These are phyloP conservation scores for Nigrograna mackinnonii DNA, from an alignment of 2,329 filamentous ascomycete genomes.

Conservation along the genomic window DNA sequence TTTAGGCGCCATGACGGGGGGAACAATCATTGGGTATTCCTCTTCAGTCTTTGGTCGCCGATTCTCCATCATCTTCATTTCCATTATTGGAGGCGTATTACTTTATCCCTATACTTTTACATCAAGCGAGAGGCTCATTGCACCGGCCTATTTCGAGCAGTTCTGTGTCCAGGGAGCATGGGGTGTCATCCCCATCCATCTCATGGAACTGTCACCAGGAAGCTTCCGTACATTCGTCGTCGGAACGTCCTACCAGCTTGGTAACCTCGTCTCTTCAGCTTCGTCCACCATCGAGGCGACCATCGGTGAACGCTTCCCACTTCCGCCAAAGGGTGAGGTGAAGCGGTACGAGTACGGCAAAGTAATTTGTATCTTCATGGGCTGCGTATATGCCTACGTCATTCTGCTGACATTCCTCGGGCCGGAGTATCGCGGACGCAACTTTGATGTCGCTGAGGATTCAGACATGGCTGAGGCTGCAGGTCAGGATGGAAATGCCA, in stretches of 20 bases:
- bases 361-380: slow-evolving; percentile 92
- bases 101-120: slow-evolving; percentile 84
- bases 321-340: slow-evolving; percentile 54
- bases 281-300: slow-evolving; percentile 77
- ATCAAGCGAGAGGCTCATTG: slow-evolving; percentile 66
- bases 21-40: slow-evolving; percentile 50
- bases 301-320: slow-evolving; percentile 74
- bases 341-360: slow-evolving; percentile 66
- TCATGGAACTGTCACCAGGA: slow-evolving; percentile 76
- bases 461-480: slow-evolving; percentile 35
- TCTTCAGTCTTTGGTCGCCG: slow-evolving; percentile 52
- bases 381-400: slow-evolving; percentile 70
- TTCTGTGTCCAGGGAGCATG: slow-evolving; percentile 51
- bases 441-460: slow-evolving; percentile 37
- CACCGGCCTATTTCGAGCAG: slow-evolving; percentile 78
- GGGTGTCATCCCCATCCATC: slow-evolving; percentile 63
- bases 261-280: slow-evolving; percentile 72
- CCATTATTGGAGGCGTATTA: slow-evolving; percentile 70
- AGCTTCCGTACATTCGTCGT: slow-evolving; percentile 75
- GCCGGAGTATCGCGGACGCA: slow-evolving; percentile 49
- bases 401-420: slow-evolving; percentile 68
- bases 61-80: slow-evolving; percentile 52
- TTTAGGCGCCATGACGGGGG: slow-evolving; percentile 53
- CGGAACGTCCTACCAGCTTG: slow-evolving; percentile 75
- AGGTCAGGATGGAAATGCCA: slow-evolving; percentile 8